phyloP scores from a whole-genome alignment of 2,329 filamentous ascomycete genomes.

The Diplocarpon rosae region DNA sequence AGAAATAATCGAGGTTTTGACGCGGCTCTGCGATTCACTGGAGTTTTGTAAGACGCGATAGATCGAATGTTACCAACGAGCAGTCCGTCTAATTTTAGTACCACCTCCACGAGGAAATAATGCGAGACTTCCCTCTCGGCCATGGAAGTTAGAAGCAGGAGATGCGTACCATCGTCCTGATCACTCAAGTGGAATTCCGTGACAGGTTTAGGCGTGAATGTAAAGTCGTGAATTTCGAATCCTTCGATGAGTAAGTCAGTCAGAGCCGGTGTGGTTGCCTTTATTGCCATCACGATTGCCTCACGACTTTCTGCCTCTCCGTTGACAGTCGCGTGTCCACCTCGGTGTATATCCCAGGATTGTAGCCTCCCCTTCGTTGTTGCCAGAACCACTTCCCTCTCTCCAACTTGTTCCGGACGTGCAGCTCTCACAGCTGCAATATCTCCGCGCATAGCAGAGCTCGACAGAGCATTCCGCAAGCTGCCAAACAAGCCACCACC shows the following conservation, averaged over 20 bases:
- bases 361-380: slow-evolving; percentile 70
- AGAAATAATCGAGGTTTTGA: slow-evolving; percentile 60
- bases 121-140: slow-evolving; percentile 41
- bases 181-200: slow-evolving; percentile 41
- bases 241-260: slow-evolving; percentile 42
- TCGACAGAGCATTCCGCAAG: slow-evolving; percentile 64
- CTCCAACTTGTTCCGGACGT: slow-evolving; percentile 60
- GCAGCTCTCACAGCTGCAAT: slow-evolving; percentile 72
- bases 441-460: slow-evolving; percentile 60
- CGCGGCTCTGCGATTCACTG: slow-evolving; percentile 29
- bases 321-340: slow-evolving; percentile 67
- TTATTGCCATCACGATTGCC: slow-evolving; percentile 50
- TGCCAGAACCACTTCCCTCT: slow-evolving; percentile 72
- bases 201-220: slow-evolving; percentile 48
- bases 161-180: slow-evolving; percentile 41
- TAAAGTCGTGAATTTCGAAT: slow-evolving; percentile 71
- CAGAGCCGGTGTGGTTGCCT: slow-evolving; percentile 39
- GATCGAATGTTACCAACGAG: slow-evolving; percentile 57
- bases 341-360: slow-evolving; percentile 81
- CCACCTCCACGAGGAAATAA: slow-evolving; percentile 67
- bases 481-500: slow-evolving; percentile 66
- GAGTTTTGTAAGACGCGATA: slow-evolving; percentile 52
- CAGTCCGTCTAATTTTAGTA: slow-evolving; percentile 42
- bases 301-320: slow-evolving; percentile 61
- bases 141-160: slow-evolving; percentile 51